A percentile compares a stretch with the other conserved stretches of the same genome.
phyloP scores from a whole-genome alignment of 2,329 filamentous ascomycete species.

The Pyrenochaeta sp. region DNA sequence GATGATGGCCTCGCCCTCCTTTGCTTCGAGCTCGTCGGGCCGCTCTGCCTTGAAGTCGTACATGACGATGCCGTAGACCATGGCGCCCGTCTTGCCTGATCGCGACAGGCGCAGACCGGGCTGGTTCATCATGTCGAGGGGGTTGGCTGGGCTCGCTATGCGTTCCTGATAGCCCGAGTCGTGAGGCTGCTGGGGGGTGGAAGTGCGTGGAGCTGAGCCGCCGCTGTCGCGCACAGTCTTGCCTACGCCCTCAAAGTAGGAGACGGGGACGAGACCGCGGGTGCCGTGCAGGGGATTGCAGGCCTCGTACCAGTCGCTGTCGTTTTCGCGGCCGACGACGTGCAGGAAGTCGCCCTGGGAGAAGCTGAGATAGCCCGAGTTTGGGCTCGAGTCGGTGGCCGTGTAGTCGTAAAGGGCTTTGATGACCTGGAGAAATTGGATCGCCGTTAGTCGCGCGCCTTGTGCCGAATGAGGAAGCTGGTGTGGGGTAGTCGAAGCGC shows the following conservation, averaged over 20 bases:
- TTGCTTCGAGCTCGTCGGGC: slow-evolving; percentile 95
- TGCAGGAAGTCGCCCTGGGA: slow-evolving; percentile 97
- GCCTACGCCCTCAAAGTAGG: slow-evolving; percentile 90
- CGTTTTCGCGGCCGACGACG: slow-evolving; percentile 94
- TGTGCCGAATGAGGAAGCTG: slow-evolving; percentile 23
- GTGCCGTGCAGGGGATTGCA: slow-evolving; percentile 93
- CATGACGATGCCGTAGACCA: slow-evolving; percentile 96
- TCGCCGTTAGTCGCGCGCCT: slow-evolving; percentile 35
- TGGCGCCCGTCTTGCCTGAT: slow-evolving; percentile 71
- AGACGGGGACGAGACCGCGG: slow-evolving; percentile 89
- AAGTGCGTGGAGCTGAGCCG: slow-evolving; percentile 51
- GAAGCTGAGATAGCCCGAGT: slow-evolving; percentile 76
- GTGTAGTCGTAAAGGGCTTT: slow-evolving; percentile 97
- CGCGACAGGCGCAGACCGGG: slow-evolving; percentile 48
- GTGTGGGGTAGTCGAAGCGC: slow-evolving; percentile 3
- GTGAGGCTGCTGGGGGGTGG: slow-evolving; percentile 68
- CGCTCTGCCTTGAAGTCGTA: slow-evolving; percentile 96
- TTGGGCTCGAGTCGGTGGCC: slow-evolving; percentile 71
- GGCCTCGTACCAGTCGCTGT: slow-evolving; percentile 96
- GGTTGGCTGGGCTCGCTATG: slow-evolving; percentile 43
- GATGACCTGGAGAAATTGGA: slow-evolving; percentile 74
- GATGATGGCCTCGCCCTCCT: slow-evolving; percentile 95
- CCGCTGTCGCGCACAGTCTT: slow-evolving; percentile 91
- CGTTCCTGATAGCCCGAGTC: slow-evolving; percentile 87
- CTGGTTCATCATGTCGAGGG: slow-evolving; percentile 37